Conservation (phyloP, 192 early-diverging fungal species). For the Linnemannia hyalina region DNA sequence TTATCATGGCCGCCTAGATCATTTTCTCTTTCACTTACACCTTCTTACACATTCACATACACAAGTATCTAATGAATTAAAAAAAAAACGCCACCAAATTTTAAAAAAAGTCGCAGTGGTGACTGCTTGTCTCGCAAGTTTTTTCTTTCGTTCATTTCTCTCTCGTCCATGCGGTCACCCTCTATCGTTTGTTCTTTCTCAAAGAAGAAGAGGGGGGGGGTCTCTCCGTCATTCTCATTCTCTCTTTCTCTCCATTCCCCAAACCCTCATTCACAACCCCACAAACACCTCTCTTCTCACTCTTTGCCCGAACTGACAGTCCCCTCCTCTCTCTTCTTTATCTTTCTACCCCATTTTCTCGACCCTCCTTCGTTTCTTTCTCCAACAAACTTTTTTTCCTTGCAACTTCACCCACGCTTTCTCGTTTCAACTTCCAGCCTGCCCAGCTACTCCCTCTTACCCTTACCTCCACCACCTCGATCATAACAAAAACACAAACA, state of each 20-base stretch:
- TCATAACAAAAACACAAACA: no score
- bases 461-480: no score
- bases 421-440: no score
- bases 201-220: not conserved
- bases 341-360: not conserved
- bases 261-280: not conserved
- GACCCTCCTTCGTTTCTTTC: not conserved
- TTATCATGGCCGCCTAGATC: conserved; percentile 39
- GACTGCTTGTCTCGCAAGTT: conserved; percentile 15
- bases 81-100: not conserved
- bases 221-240: not conserved
- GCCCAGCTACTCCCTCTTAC: no score
- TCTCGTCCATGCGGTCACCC: not conserved
- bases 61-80: not conserved
- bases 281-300: not conserved
- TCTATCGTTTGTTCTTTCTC: no score
- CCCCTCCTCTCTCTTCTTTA: not conserved
- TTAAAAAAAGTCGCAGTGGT: not conserved
- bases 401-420: not conserved
- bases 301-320: not conserved
- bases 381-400: not conserved
- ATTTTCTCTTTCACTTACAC: not conserved
- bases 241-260: not conserved
- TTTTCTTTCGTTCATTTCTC: conserved; percentile 16
- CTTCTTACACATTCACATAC: not conserved